phyloP scores from a whole-genome alignment of 2,329 filamentous ascomycete species.

The Cordyceps fumosorosea region DNA sequence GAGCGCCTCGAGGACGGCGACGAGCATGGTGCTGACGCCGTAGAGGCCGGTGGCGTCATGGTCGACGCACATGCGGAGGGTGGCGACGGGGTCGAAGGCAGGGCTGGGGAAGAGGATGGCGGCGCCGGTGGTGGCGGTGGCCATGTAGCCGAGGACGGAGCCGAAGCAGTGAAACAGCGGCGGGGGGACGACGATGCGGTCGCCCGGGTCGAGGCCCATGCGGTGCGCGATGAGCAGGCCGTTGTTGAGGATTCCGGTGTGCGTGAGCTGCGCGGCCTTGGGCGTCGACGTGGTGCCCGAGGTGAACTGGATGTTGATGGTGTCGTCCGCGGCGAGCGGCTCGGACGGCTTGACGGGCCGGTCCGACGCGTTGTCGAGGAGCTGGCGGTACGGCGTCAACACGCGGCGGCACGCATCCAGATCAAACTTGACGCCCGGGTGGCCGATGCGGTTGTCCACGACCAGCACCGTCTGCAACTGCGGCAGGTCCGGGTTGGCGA shows the following conservation, averaged over 20 bases:
- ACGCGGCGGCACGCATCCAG: slow-evolving; percentile 31
- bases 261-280: slow-evolving; percentile 85
- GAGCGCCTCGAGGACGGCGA: slow-evolving; percentile 75
- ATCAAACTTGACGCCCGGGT: slow-evolving; percentile 38
- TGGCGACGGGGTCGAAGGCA: slow-evolving; percentile 73
- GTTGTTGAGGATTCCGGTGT: slow-evolving; percentile 87
- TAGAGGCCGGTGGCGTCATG: slow-evolving; percentile 62
- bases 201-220: slow-evolving; percentile 70
- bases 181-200: slow-evolving; percentile 78
- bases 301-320: slow-evolving; percentile 94
- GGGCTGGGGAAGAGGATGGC: slow-evolving; percentile 80
- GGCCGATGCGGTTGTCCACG: slow-evolving; percentile 64
- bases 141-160: slow-evolving; percentile 89
- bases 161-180: slow-evolving; percentile 91
- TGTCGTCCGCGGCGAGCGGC: slow-evolving; percentile 55
- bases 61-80: slow-evolving; percentile 51
- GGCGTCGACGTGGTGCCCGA: slow-evolving; percentile 87
- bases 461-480: slow-evolving; percentile 65
- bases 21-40: slow-evolving; percentile 92
- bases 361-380: slow-evolving; percentile 29
- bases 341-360: slow-evolving; percentile 35
- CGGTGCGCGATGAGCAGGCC: slow-evolving; percentile 75
- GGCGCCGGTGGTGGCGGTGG: slow-evolving; percentile 73
- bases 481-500: slow-evolving; percentile 49
- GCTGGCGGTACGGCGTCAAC: slow-evolving; percentile 38